Percentiles rank a stretch among this genome's conserved stretches.
Conservation (phyloP, 2,329 filamentous ascomycete genomes). For the Davidsoniella virescens region DNA sequence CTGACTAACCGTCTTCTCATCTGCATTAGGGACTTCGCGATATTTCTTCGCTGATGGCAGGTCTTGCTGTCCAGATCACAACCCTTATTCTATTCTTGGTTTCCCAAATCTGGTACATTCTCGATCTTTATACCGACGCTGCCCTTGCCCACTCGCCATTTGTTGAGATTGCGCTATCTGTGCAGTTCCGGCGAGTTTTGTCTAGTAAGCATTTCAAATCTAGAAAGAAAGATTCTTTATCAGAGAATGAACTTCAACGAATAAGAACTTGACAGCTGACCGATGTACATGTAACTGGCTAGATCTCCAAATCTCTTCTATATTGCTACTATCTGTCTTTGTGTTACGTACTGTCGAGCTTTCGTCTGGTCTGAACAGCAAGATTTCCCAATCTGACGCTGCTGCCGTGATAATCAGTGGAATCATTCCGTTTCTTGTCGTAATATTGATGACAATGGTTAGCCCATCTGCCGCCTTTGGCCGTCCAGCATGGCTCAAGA, state of each 20-base stretch:
- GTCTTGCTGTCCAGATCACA: slow-evolving; percentile 28
- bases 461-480: slow-evolving; percentile 27
- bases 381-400: slow-evolving; percentile 24
- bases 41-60: slow-evolving; percentile 25
- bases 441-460: slow-evolving; percentile 21
- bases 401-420: slow-evolving; percentile 26
- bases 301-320: slow-evolving; percentile 24
- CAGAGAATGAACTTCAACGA: too few relatives aligned
- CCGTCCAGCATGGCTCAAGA: slow-evolving; percentile 25
- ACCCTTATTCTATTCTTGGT: slow-evolving; percentile 25
- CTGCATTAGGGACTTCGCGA: slow-evolving; percentile 20
- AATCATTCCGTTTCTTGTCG: slow-evolving; percentile 23
- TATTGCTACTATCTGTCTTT: slow-evolving; percentile 26
- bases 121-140: slow-evolving; percentile 22
- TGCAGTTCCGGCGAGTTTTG: slow-evolving; percentile 28
- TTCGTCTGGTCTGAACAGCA: slow-evolving; percentile 20
- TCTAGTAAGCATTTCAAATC: slow-evolving; percentile 22
- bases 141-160: slow-evolving; percentile 23
- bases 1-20: not conserved
- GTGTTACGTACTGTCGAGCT: slow-evolving; percentile 27
- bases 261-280: too few relatives aligned
- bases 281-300: not conserved
- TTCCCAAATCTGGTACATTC: slow-evolving; percentile 26
- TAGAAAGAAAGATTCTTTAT: not conserved
- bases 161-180: slow-evolving; percentile 25